These are phyloP conservation scores for Elsinoe perseae DNA, from an alignment of 2,329 filamentous ascomycete species.

Conservation along the genomic window DNA sequence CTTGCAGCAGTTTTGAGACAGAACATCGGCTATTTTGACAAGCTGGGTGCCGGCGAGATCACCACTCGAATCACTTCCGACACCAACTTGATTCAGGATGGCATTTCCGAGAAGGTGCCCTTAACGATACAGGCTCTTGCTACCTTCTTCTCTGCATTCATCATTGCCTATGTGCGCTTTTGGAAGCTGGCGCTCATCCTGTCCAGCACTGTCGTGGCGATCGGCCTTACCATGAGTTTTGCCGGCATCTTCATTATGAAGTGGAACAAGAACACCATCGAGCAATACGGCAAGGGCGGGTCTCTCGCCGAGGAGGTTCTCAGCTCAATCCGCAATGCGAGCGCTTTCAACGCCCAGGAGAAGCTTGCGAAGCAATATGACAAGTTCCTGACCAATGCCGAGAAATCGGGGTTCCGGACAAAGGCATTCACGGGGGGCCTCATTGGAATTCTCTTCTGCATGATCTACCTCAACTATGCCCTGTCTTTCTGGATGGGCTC, in stretches of 20 bases:
- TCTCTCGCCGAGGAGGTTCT: slow-evolving; percentile 90
- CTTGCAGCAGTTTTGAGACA: slow-evolving; percentile 75
- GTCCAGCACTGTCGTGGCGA: slow-evolving; percentile 69
- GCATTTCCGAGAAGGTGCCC: slow-evolving; percentile 82
- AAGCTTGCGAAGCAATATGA: slow-evolving; percentile 86
- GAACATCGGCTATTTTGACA: slow-evolving; percentile 90
- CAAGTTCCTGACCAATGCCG: slow-evolving; percentile 61
- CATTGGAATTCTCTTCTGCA: slow-evolving; percentile 73
- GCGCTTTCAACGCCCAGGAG: slow-evolving; percentile 88
- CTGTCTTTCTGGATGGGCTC: slow-evolving; percentile 85
- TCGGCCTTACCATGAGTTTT: slow-evolving; percentile 67
- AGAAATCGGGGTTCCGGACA: slow-evolving; percentile 66
- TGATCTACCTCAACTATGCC: slow-evolving; percentile 81
- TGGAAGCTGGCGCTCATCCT: slow-evolving; percentile 92
- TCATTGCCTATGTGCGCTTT: slow-evolving; percentile 84
- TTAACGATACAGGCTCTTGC: slow-evolving; percentile 68
- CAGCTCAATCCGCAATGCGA: slow-evolving; percentile 83
- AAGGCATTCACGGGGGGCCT: slow-evolving; percentile 68
- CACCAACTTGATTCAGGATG: slow-evolving; percentile 87
- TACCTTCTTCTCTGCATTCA: slow-evolving; percentile 79
- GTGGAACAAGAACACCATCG: slow-evolving; percentile 68
- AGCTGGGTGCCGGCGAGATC: slow-evolving; percentile 84
- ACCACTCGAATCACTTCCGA: slow-evolving; percentile 92
- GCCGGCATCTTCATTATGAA: slow-evolving; percentile 69
- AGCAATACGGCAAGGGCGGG: slow-evolving; percentile 75